Conservation (phyloP, 73 alveolate genomes). For the Blepharisma japonicum region DNA sequence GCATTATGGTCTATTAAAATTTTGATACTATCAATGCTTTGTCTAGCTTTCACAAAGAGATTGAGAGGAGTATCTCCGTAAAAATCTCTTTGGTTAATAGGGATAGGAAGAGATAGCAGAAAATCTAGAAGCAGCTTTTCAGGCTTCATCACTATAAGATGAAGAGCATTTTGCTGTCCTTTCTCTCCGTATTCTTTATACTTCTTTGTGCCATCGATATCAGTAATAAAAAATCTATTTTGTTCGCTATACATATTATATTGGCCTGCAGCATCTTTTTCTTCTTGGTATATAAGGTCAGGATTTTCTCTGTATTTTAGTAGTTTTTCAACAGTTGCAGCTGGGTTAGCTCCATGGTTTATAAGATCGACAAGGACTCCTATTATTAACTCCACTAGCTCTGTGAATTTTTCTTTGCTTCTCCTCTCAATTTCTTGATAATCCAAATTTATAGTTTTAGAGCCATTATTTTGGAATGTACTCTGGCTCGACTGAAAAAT, state of each 20-base stretch:
- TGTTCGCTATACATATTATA: background rate
- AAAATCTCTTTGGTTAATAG: background rate
- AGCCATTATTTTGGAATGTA: background rate
- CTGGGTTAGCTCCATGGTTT: background rate
- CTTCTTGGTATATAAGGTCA: background rate
- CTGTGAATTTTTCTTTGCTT: no score
- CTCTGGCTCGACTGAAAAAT: background rate
- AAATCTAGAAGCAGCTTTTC: background rate
- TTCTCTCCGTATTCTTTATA: background rate
- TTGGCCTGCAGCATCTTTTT: background rate
- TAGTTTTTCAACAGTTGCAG: background rate
- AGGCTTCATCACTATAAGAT: background rate
- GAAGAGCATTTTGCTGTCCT: background rate
- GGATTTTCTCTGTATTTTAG: background rate
- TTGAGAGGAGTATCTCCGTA: background rate
- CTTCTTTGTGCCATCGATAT: conserved; percentile 22
- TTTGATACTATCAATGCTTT: background rate
- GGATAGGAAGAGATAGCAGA: conserved; percentile 23
- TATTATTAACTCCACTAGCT: background rate
- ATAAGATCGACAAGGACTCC: background rate
- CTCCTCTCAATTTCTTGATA: no score
- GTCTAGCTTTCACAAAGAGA: background rate
- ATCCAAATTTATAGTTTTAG: background rate
- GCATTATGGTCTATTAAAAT: conserved; percentile 31
- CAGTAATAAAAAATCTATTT: conserved; percentile 29